phyloP scores from a whole-genome alignment of 75 land plant species.

The Picea glauca region DNA sequence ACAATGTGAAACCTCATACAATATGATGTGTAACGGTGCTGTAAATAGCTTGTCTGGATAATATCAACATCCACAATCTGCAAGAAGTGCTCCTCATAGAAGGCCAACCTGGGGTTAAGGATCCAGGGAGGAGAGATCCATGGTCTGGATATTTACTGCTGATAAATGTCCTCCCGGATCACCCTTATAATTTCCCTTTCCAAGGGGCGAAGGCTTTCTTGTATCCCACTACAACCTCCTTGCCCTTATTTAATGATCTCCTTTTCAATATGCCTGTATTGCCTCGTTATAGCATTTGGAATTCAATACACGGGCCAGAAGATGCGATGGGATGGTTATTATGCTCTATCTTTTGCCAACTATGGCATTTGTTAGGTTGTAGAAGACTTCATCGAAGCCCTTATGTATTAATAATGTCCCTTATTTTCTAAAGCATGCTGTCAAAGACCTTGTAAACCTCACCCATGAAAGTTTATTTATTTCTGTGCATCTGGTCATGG shows the following conservation, averaged over 20 bases:
- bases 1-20: too few species aligned
- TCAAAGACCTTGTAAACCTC: neutral
- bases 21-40: neutral
- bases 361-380: neutral
- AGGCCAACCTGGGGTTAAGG: neutral
- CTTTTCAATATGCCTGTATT: too few species aligned
- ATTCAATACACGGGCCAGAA: neutral
- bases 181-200: neutral
- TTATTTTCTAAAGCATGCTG: neutral
- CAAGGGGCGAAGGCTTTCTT: neutral
- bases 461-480: neutral
- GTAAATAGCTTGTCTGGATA: neutral
- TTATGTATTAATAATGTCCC: neutral
- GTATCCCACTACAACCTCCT: neutral
- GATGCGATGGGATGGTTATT: neutral
- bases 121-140: neutral
- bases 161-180: neutral
- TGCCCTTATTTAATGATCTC: too few species aligned
- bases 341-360: neutral
- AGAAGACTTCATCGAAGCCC: neutral
- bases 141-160: neutral
- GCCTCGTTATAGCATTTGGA: neutral
- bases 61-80: neutral
- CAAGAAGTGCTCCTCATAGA: neutral
- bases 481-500: neutral